Base-by-base conservation (phyloP, 495 filamentous ascomycete genomes). In the Aspergillus bertholletiae region DNA sequence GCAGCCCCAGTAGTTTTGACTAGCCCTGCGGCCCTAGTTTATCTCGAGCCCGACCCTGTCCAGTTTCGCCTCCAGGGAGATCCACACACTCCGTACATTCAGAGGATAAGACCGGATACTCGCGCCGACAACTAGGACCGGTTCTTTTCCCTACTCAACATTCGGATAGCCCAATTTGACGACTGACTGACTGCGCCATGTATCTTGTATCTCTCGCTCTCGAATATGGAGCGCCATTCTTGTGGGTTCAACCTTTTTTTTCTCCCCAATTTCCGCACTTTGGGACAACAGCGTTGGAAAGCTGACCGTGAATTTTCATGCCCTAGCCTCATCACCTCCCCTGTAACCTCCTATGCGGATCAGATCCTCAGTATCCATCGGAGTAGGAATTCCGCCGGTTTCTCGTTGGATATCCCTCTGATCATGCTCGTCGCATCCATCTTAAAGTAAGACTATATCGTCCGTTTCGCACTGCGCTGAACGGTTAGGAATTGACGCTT, bases 381-480 rank as follows among this genome's bases (percentile, higher is more conserved):
- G 58, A 80, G 71, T 27, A 87, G 86, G 64, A 89, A 85, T 27
- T 96, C 91, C 41, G 88, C 87, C 18, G 94, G 94, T 32, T 98
- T 98, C 75, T 89, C 87, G 9, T 70, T 86, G 40, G 88, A 98
- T 66, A 98, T 96, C 43, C 95, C 94, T 5, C 70, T 97, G 56
- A 98, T 98, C 59, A 98, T 98, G 94, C 89, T 98, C 24, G 84
- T 96, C 40, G 88, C 94, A 13, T 96, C 91, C 9, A 84, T 97
- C 50, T 73, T 96, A 24, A 94, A 95, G 88, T 96, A 73, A 61
- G 83, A 66, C 46, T 24, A 15, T 30, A 21, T 30, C 23, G 11
- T 17, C 34, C 26, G 23, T 35, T 2, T 17, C 13, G 28, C 27
- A 44, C 37, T 35, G 40, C 11, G 32, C 37, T 18, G 12, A 30